Evolutionary conservation across 345 rosid genomes (phyloP), one percentile per base, ranked within the genome.

Genomic region (Hypericum perforatum): DNA sequence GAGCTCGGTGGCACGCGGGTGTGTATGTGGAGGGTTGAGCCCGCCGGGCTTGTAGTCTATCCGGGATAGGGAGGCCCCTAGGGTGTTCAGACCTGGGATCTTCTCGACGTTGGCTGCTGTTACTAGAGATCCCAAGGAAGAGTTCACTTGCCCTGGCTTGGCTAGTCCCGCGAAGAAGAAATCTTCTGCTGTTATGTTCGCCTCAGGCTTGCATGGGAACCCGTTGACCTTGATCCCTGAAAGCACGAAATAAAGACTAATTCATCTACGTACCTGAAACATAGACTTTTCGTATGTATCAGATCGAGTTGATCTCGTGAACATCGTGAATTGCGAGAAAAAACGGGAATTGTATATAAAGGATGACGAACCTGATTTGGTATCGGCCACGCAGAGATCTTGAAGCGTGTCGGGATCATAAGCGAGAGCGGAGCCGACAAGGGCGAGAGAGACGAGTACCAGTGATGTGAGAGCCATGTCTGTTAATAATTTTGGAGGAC

Each of bases 371-470:
- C 70, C 70, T 39, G 65, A 51, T 3, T 53, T 49, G n/a, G 59
- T 16, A 38, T 60, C n/a, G 9, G 70, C 70, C 3, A 66, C 70
- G 16, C 70, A 66, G 15, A 60, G 52, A 56, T 66, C 70, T 43
- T 66, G 70, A 60, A 66, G 70, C 65, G 32, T 38, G 51, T 66
- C 70, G 32, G 70, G 70, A 44, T 66, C 70, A n/a, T 38, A 54
- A 5, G 70, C 64, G 2, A 55, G 10, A 22, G 32, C 32, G 39
- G 53, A 46, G 12, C 43, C 7, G 47, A 38, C 49, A 39, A 66
- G 13, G 52, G 57, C 36, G 39, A 52, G 0, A 41, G 54, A 53
- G 41, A 60, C 6, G 61, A 45, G 39, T 9, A 22, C 32, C 4
- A 66, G 57, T 39, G 22, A 66, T 29, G 57, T 36, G 16, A 55